phyloP scores from a whole-genome alignment of 2,329 filamentous ascomycete species.

The Sporothrix brasiliensis region DNA sequence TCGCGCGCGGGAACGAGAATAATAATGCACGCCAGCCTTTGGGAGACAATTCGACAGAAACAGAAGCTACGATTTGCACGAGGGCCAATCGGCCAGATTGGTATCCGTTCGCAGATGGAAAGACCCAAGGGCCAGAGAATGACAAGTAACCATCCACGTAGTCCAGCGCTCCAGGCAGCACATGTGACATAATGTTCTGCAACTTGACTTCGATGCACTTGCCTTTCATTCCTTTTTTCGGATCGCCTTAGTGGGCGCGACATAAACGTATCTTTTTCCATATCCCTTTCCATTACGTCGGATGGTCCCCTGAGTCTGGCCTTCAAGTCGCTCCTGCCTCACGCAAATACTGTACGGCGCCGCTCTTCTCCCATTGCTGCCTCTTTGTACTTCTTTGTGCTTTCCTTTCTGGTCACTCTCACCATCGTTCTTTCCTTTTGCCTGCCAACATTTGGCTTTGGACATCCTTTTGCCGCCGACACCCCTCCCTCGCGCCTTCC shows the following conservation, averaged over 20 bases:
- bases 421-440: neutral
- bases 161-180: slow-evolving; percentile 16
- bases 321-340: neutral
- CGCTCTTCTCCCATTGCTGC: neutral
- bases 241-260: neutral
- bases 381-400: neutral
- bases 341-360: neutral
- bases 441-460: neutral
- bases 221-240: neutral
- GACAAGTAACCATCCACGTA: neutral
- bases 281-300: neutral
- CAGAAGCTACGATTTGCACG: neutral
- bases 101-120: neutral
- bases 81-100: neutral
- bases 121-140: neutral
- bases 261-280: neutral
- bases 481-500: slow-evolving; percentile 22
- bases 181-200: slow-evolving; percentile 22
- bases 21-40: slow-evolving; percentile 4
- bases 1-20: neutral
- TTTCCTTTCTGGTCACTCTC: neutral
- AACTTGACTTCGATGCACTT: neutral
- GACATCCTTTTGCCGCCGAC: slow-evolving; percentile 14
- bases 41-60: neutral
- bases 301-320: neutral